Evolutionary conservation across 2,329 filamentous ascomycete genomes (phyloP).

Genomic region (Cytospora piceicola): DNA sequence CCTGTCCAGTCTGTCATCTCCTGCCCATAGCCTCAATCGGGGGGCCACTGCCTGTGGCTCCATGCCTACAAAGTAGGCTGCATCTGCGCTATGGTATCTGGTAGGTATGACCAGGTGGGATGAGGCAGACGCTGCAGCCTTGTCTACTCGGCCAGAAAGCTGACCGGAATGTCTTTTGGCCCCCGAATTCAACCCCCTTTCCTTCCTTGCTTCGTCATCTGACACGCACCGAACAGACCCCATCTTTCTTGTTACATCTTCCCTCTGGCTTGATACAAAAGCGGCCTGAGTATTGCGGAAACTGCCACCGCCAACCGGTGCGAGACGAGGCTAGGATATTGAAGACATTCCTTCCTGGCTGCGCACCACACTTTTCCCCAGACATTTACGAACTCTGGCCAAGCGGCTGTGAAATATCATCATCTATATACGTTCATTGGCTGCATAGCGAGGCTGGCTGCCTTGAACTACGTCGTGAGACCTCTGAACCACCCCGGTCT

Average conservation of each 20-base stretch:
- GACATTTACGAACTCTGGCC: background rate
- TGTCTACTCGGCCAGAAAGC: conserved; percentile 16
- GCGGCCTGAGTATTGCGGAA: background rate
- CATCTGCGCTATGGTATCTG: background rate
- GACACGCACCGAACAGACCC: conserved; percentile 1
- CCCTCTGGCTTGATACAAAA: conserved; percentile 1
- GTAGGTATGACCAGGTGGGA: conserved; percentile 23
- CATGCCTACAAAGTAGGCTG: conserved; percentile 15
- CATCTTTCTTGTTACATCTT: background rate
- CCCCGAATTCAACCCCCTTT: conserved; percentile 5
- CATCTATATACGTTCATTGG: background rate
- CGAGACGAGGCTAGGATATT: conserved; percentile 8
- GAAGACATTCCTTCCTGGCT: conserved; percentile 2
- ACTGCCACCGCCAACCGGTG: conserved; percentile 1
- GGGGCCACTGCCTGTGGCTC: conserved; percentile 8
- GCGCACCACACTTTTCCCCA: background rate
- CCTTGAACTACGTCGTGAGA: conserved; percentile 10
- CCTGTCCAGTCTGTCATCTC: background rate
- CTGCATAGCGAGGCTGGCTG: conserved; percentile 7
- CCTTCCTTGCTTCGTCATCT: conserved; percentile 1
- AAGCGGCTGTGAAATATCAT: background rate
- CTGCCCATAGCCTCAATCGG: conserved; percentile 6
- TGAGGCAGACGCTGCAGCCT: conserved; percentile 28
- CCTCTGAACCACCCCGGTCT: conserved; percentile 5
- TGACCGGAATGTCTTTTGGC: conserved; percentile 20